phyloP scores from a whole-genome alignment of 345 rosid species.

The Euphorbia peplus region DNA sequence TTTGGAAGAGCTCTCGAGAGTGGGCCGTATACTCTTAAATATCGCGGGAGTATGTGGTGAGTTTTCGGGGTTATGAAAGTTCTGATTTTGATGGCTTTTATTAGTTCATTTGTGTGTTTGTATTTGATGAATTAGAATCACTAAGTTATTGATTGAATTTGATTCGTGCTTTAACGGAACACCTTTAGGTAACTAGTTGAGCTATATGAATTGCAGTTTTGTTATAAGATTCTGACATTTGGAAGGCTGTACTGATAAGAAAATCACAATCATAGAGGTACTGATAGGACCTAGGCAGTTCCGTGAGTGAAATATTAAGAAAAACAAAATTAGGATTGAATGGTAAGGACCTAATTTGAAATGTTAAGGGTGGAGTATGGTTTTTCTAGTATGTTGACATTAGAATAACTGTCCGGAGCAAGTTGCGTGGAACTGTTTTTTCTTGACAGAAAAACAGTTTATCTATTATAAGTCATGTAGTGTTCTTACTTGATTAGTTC shows the following conservation, averaged over 20 bases:
- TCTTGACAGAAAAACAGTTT: not conserved
- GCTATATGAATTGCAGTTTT: not conserved
- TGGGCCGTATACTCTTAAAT: slow-evolving; percentile 67
- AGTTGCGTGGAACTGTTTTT: not conserved
- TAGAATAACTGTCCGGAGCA: not conserved
- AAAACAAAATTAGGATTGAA: not conserved
- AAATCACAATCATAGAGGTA: not conserved
- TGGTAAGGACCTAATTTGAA: not conserved
- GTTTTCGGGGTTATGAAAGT: slow-evolving; percentile 8
- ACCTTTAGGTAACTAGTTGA: not conserved
- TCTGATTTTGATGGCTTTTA: not conserved
- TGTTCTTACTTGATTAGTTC: not conserved
- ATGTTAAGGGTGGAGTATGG: too few species aligned
- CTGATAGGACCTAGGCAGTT: not conserved
- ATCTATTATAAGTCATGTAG: not conserved
- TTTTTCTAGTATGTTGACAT: too few species aligned
- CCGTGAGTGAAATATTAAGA: too few species aligned
- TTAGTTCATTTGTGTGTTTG: too few species aligned
- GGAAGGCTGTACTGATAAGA: not conserved
- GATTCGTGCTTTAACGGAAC: not conserved
- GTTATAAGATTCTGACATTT: not conserved
- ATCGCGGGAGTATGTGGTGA: slow-evolving; percentile 84
- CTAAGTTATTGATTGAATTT: not conserved
- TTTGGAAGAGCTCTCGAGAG: slow-evolving; percentile 67
- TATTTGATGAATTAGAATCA: not conserved